phyloP scores from a whole-genome alignment of 2,329 filamentous ascomycete species.

The Fusarium subglutinans region DNA sequence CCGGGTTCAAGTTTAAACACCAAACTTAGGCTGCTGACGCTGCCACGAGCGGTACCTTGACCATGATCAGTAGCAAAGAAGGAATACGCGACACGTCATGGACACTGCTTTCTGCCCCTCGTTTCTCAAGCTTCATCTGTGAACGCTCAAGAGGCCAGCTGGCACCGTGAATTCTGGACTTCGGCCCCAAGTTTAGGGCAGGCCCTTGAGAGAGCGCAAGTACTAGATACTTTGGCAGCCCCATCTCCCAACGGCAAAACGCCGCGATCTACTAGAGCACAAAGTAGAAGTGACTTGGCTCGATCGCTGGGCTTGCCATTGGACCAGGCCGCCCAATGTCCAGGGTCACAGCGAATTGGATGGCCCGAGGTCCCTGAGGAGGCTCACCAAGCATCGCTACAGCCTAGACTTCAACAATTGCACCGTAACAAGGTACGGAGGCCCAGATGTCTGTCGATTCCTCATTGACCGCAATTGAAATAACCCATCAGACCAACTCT shows the following conservation, averaged over 20 bases:
- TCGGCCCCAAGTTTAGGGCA: neutral
- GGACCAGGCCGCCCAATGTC: neutral
- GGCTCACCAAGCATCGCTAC: neutral
- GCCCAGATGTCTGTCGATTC: neutral
- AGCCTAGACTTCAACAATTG: neutral
- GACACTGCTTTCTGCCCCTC: neutral
- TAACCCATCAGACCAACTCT: neutral
- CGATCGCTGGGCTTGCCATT: neutral
- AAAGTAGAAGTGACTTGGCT: neutral
- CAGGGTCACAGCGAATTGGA: neutral
- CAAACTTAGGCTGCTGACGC: accelerated
- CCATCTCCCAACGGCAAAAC: neutral
- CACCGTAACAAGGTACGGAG: neutral
- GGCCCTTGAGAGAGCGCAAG: neutral
- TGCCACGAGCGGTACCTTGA: neutral
- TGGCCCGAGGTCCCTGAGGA: neutral
- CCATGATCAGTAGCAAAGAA: neutral
- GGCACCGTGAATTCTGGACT: neutral
- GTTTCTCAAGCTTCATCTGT: neutral
- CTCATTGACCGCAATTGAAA: neutral
- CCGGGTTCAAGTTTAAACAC: too few relatives aligned
- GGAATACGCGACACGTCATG: neutral
- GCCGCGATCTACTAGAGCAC: neutral
- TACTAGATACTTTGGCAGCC: neutral
- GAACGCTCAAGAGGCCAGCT: neutral